Evolutionary conservation across 2,329 filamentous ascomycete genomes (phyloP).

Genomic region (Penicillium carneum): DNA sequence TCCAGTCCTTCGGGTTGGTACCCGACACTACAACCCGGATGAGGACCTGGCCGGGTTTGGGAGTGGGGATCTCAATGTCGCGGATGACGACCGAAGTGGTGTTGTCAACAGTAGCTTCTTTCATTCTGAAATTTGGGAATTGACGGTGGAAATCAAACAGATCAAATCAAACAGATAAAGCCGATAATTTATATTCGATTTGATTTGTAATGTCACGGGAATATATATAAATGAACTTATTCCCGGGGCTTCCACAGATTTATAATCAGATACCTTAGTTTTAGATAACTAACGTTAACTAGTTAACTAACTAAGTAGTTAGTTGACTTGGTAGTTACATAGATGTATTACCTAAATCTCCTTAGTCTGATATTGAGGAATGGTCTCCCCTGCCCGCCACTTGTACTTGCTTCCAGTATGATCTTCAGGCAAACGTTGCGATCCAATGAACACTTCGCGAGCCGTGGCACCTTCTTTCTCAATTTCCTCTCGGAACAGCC

Average conservation of each 20-base stretch:
- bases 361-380: constrained; percentile 4
- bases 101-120: constrained; percentile 50
- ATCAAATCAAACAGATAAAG: constrained; percentile 1
- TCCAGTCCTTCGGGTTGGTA: constrained; percentile 61
- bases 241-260: neutral
- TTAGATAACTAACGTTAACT: too few relatives aligned
- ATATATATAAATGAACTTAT: neutral
- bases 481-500: neutral
- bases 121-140: constrained; percentile 42
- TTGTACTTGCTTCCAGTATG: constrained; percentile 18
- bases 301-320: too few relatives aligned
- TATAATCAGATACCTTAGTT: neutral
- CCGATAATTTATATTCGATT: neutral
- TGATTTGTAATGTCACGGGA: neutral
- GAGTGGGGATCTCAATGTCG: constrained; percentile 53
- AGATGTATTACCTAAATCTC: neutral
- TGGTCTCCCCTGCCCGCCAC: constrained; percentile 8
- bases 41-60: constrained; percentile 47
- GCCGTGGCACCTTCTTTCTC: constrained; percentile 17
- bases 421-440: constrained; percentile 13
- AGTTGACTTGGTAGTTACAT: neutral
- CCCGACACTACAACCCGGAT: constrained; percentile 53
- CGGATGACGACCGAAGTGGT: constrained; percentile 48
- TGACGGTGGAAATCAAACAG: neutral
- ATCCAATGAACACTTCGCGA: constrained; percentile 15